Conservation (phyloP, 129 eudicot genomes). For the Calendula officinalis region DNA sequence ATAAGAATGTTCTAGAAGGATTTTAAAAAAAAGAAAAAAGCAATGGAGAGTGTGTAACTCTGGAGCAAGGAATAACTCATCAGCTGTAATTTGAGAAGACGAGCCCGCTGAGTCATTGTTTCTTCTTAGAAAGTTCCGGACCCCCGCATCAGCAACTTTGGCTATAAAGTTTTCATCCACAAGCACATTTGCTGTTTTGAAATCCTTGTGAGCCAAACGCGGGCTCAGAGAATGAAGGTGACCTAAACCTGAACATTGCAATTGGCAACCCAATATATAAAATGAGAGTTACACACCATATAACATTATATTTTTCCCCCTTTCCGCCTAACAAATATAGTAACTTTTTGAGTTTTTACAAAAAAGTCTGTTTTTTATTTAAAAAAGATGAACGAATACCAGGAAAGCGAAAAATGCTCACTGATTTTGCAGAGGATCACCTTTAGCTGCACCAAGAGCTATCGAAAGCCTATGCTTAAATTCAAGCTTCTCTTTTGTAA, state of each 20-base stretch:
- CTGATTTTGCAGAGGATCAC: conserved; percentile 99
- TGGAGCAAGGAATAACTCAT: conserved; percentile 86
- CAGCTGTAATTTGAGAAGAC: conserved; percentile 68
- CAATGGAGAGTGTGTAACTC: conserved; percentile 48
- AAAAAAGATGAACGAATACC: conserved; percentile 61
- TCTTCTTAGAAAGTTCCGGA: conserved; percentile 77
- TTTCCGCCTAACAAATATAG: neutral
- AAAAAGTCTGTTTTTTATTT: conserved; percentile 30
- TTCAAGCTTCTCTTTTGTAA: conserved; percentile 79
- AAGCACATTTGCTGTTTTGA: conserved; percentile 89
- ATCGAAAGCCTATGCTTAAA: conserved; percentile 93
- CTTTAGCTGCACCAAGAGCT: conserved; percentile 99
- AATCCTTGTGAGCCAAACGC: conserved; percentile 89
- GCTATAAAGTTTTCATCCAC: conserved; percentile 93
- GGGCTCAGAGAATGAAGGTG: conserved; percentile 92
- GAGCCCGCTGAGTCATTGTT: conserved; percentile 60
- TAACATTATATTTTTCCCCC: neutral
- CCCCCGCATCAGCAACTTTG: conserved; percentile 94
- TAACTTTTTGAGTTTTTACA: neutral
- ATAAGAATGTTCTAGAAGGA: conserved; percentile 8
- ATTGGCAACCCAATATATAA: conserved; percentile 13
- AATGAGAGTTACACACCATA: conserved; percentile 20
- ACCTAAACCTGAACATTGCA: conserved; percentile 60
- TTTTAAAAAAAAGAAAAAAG: neutral
- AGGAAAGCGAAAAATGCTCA: conserved; percentile 97